Conservation (phyloP, 768 basidiomycete species). For the Hypholoma sublateritium region DNA sequence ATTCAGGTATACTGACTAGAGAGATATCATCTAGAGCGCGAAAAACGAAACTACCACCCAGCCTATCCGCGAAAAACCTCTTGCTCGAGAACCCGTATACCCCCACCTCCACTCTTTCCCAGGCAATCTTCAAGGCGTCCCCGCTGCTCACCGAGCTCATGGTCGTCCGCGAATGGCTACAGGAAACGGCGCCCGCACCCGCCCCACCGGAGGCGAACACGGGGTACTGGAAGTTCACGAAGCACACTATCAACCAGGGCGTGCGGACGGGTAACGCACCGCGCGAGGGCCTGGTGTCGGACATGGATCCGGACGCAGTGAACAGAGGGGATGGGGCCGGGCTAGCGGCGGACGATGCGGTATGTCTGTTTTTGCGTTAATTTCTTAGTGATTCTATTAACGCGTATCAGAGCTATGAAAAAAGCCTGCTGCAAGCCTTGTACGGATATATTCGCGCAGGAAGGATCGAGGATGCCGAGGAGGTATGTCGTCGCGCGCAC, state of each 20-base stretch:
- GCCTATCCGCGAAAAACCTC: slow-evolving; percentile 52
- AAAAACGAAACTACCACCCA: slow-evolving; percentile 53
- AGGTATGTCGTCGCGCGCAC: slow-evolving; percentile 76
- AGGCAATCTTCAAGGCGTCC: slow-evolving; percentile 67
- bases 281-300: slow-evolving; percentile 53
- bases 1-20: background rate
- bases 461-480: slow-evolving; percentile 80
- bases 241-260: slow-evolving; percentile 67
- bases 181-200: slow-evolving; percentile 68
- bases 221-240: slow-evolving; percentile 85
- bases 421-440: slow-evolving; percentile 70
- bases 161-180: slow-evolving; percentile 86
- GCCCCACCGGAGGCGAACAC: slow-evolving; percentile 69
- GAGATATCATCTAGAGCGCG: slow-evolving; percentile 48
- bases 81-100: slow-evolving; percentile 79
- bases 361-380: slow-evolving; percentile 33
- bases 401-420: slow-evolving; percentile 68
- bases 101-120: slow-evolving; percentile 72
- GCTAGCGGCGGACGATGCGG: slow-evolving; percentile 77
- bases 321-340: slow-evolving; percentile 55
- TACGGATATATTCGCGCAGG: slow-evolving; percentile 85
- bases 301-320: slow-evolving; percentile 83
- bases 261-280: slow-evolving; percentile 46
- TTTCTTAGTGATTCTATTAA: background rate
- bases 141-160: slow-evolving; percentile 73